Percentiles rank a stretch among this genome's conserved stretches.
These are phyloP conservation scores for Mucor ambiguus DNA, from an alignment of 371 early-diverging fungal species.

Conservation along the genomic window DNA sequence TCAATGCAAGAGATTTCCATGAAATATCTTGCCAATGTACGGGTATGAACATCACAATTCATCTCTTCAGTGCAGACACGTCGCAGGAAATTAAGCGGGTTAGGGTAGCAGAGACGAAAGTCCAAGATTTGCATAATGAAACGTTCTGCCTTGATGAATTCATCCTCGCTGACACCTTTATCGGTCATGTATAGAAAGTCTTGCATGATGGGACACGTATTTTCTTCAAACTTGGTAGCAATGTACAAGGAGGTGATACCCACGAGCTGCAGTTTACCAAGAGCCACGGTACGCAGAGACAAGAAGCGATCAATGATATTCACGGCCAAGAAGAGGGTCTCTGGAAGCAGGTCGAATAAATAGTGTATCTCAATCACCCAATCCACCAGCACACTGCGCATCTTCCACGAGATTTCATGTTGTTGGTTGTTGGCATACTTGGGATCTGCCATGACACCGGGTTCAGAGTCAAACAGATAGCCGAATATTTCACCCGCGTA, in stretches of 20 bases:
- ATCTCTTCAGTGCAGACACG: slow-evolving; percentile 86
- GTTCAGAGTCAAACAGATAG: slow-evolving; percentile 7
- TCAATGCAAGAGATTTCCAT: slow-evolving; percentile 95
- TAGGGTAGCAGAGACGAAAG: slow-evolving; percentile 85
- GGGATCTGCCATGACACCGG: slow-evolving; percentile 67
- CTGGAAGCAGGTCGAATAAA: slow-evolving; percentile 90
- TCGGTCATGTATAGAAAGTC: slow-evolving; percentile 86
- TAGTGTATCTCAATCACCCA: slow-evolving; percentile 92
- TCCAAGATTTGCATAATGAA: slow-evolving; percentile 85
- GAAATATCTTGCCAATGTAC: slow-evolving; percentile 95
- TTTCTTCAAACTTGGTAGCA: slow-evolving; percentile 98
- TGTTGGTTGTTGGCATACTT: slow-evolving; percentile 79
- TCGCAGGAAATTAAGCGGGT: slow-evolving; percentile 90
- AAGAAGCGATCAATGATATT: slow-evolving; percentile 98
- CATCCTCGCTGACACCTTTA: slow-evolving; percentile 74
- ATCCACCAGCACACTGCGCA: slow-evolving; percentile 84
- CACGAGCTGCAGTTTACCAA: slow-evolving; percentile 95
- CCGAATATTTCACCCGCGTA: slow-evolving; percentile 88
- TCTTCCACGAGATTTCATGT: slow-evolving; percentile 88
- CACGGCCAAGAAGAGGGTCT: slow-evolving; percentile 94
- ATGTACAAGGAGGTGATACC: slow-evolving; percentile 94
- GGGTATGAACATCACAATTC: slow-evolving; percentile 82
- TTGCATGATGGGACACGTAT: slow-evolving; percentile 77
- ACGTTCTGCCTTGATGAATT: slow-evolving; percentile 87
- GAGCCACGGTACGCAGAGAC: slow-evolving; percentile 78